Evolutionary conservation across 768 basidiomycete species (phyloP).

Genomic region (Vishniacozyma victoriae): DNA sequence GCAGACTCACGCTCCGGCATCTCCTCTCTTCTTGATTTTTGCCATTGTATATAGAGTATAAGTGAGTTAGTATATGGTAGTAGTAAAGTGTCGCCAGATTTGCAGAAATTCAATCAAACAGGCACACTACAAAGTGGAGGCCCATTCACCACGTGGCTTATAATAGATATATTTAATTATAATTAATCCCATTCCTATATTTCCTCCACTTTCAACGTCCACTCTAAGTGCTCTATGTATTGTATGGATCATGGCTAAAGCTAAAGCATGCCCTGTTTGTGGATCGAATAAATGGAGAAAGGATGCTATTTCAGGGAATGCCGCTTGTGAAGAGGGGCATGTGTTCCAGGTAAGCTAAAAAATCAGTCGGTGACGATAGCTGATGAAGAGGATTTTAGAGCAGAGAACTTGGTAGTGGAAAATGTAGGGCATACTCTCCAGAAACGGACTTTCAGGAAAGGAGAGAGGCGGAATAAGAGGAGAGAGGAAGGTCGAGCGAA

Average conservation of each 20-base stretch:
- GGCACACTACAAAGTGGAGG: slow-evolving; percentile 10
- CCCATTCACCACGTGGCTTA: slow-evolving; percentile 2
- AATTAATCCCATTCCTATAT: background rate
- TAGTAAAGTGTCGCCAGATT: background rate
- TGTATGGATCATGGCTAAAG: slow-evolving; percentile 9
- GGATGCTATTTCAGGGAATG: slow-evolving; percentile 69
- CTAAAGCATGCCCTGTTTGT: slow-evolving; percentile 65
- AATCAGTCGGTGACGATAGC: background rate
- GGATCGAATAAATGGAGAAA: slow-evolving; percentile 84
- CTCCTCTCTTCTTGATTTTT: slow-evolving; percentile 49
- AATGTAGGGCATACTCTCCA: slow-evolving; percentile 57
- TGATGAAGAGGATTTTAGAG: slow-evolving; percentile 65
- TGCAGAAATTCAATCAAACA: slow-evolving; percentile 6
- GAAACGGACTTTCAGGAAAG: slow-evolving; percentile 57
- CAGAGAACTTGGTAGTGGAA: slow-evolving; percentile 68
- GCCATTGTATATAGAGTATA: slow-evolving; percentile 36
- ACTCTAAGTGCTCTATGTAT: background rate
- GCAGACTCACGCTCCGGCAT: slow-evolving; percentile 47
- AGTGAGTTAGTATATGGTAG: background rate
- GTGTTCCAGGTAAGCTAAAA: slow-evolving; percentile 64
- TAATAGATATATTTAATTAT: slow-evolving; percentile 8
- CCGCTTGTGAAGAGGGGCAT: slow-evolving; percentile 87
- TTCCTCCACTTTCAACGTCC: slow-evolving; percentile 13
- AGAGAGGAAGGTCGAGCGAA: slow-evolving; percentile 53
- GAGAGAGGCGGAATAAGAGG: slow-evolving; percentile 54